phyloP scores from a whole-genome alignment of 1,284 basidiomycete genomes.

The Austropuccinia psidii region DNA sequence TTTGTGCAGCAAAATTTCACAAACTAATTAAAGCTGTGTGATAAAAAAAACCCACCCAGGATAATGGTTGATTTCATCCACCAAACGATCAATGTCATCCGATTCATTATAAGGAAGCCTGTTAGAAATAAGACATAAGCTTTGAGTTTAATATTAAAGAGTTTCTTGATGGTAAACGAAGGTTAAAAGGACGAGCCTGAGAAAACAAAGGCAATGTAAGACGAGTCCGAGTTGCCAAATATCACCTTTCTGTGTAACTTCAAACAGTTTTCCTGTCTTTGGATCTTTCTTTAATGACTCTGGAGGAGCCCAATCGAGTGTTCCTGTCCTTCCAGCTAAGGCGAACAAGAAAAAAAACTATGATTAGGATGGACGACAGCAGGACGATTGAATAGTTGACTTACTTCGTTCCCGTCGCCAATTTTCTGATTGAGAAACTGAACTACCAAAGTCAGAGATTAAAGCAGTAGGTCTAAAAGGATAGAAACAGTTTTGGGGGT shows the following conservation, averaged over 20 bases:
- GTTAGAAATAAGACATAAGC: conserved; percentile 52
- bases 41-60: conserved; percentile 55
- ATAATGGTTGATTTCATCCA: conserved; percentile 67
- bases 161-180: conserved; percentile 49
- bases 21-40: no score
- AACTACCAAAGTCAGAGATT: conserved; percentile 90
- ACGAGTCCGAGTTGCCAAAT: conserved; percentile 68
- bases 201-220: conserved; percentile 80
- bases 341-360: neutral
- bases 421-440: conserved; percentile 47
- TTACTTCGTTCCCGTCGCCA: conserved; percentile 40
- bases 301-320: conserved; percentile 65
- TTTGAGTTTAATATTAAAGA: conserved; percentile 58
- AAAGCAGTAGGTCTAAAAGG: conserved; percentile 57
- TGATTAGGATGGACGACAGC: neutral
- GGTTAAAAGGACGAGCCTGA: conserved; percentile 47
- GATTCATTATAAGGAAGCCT: conserved; percentile 50
- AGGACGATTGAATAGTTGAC: neutral
- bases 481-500: no score
- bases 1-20: no score
- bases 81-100: conserved; percentile 60
- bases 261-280: conserved; percentile 56
- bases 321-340: conserved; percentile 78
- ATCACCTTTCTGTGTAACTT: conserved; percentile 69
- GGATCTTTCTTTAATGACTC: conserved; percentile 59